Evolutionary conservation across 352 stramenopile genomes (phyloP).

Genomic region (Phytopythium boreale): DNA sequence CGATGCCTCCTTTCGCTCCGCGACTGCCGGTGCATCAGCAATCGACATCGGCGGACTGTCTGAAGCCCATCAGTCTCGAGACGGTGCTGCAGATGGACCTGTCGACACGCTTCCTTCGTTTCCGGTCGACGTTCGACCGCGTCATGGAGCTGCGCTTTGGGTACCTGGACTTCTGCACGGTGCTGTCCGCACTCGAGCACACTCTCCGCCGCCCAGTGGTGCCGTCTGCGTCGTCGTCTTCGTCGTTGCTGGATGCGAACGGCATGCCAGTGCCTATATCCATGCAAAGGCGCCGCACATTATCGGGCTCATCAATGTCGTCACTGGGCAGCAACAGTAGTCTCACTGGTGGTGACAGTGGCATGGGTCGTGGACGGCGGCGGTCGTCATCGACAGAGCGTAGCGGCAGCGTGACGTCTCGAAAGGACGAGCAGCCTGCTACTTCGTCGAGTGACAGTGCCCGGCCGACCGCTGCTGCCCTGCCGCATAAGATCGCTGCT

Average conservation of each 20-base stretch:
- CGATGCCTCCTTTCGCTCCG: not conserved
- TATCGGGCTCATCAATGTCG: conserved; percentile 53
- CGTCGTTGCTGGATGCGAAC: not conserved
- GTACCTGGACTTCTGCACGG: conserved; percentile 79
- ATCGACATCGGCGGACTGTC: conserved; percentile 54
- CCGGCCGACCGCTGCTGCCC: not conserved
- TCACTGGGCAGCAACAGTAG: conserved; percentile 26
- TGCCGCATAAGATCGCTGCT: conserved; percentile 30
- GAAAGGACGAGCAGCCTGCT: not conserved
- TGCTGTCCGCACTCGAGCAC: conserved; percentile 55
- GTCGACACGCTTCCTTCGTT: conserved; percentile 49
- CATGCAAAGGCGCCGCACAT: conserved; percentile 29
- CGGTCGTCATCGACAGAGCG: conserved; percentile 20
- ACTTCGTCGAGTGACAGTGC: not conserved
- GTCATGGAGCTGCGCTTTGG: conserved; percentile 81
- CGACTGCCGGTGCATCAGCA: conserved; percentile 17
- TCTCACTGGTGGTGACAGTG: conserved; percentile 22
- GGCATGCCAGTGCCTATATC: conserved; percentile 7
- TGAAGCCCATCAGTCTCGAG: conserved; percentile 77
- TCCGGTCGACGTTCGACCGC: conserved; percentile 70
- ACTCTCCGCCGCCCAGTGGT: conserved; percentile 37
- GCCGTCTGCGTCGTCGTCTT: not conserved
- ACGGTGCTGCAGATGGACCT: conserved; percentile 71
- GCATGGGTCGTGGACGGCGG: conserved; percentile 17
- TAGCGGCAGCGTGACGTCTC: conserved; percentile 10